phyloP scores from a whole-genome alignment of 169 alveolate genomes.

The Plasmodium vivax region DNA sequence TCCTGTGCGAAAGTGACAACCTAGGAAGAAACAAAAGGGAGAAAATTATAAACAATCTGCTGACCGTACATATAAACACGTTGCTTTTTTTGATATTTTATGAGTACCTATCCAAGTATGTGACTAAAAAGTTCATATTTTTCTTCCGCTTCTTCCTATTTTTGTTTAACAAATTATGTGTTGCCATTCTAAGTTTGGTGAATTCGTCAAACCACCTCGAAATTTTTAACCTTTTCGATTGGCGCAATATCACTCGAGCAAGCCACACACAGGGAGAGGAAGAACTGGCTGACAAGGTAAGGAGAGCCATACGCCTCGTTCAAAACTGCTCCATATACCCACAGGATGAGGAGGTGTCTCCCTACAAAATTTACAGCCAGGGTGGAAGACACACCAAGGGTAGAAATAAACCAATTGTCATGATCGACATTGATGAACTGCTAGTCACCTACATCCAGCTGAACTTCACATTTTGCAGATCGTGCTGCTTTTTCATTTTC shows the following conservation, averaged over 20 bases:
- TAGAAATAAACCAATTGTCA: conserved; percentile 19
- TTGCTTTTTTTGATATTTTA: conserved; percentile 43
- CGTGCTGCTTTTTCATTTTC: conserved; percentile 59
- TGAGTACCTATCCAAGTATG: conserved; percentile 65
- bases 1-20: neutral
- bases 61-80: conserved; percentile 55
- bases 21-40: neutral
- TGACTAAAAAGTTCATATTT: conserved; percentile 31
- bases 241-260: neutral
- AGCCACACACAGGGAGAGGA: neutral
- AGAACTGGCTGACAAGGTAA: conserved; percentile 5
- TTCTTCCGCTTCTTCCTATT: conserved; percentile 32
- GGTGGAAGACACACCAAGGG: neutral
- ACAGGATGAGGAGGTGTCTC: neutral
- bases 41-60: conserved; percentile 31
- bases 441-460: conserved; percentile 64
- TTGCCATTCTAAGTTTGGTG: conserved; percentile 40
- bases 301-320: neutral
- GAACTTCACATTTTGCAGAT: conserved; percentile 55
- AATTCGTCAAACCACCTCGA: conserved; percentile 35
- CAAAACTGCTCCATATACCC: neutral
- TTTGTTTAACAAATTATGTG: conserved; percentile 52
- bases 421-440: conserved; percentile 68
- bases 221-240: conserved; percentile 42
- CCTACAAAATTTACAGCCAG: neutral